Evolutionary conservation across 495 filamentous ascomycete genomes (phyloP), one percentile per base, ranked within the genome.

Genomic region (Xylaria sp.): DNA sequence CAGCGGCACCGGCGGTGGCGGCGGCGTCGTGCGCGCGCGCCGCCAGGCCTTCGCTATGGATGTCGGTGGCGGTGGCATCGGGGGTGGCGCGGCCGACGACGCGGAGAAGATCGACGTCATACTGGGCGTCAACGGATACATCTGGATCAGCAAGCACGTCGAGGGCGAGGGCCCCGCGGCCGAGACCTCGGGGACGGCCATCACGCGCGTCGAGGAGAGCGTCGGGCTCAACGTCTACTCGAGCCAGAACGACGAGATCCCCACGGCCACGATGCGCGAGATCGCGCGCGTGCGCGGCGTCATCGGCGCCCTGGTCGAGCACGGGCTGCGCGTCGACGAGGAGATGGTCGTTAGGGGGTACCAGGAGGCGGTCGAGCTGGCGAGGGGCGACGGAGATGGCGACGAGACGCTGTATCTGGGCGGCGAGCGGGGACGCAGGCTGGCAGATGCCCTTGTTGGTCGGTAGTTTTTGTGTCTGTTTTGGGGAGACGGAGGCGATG

Each of bases 121-220:
- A 40, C 83, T 98, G 6, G 96, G 96, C 0, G 95, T 99, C 15
- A 99, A 99, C 77, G 96, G 96, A 6, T 98, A 93, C 75, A 93
- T 98, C 66, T 98, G 93, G 91, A 94, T 99, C 73, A 89, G 90
- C 74, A 94, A 93, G 83, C 92, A 94, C 74, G 82, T 89, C 1
- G 85, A 90, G 52, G 83, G 83, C 6, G 85, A 84, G 15, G 78
- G 76, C 0, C 77, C 74, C 7, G 83, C 79, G 43, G 75, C 79
- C 2, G 85, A 85, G 71, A 73, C 74, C 19, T 73, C 78, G 37
- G 65, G 63, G 0, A 74, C 80, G 71, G 89, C 76, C 15, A 93
- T 97, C 72, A 97, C 91, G 33, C 87, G 92, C 63, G 82, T 97
- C 75, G 95, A 98, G 79, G 96, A 98, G 82, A 89, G 85, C 73